These are phyloP conservation scores for Rosa chinensis DNA, from an alignment of 306 rosid genomes.

Conservation along the genomic window DNA sequence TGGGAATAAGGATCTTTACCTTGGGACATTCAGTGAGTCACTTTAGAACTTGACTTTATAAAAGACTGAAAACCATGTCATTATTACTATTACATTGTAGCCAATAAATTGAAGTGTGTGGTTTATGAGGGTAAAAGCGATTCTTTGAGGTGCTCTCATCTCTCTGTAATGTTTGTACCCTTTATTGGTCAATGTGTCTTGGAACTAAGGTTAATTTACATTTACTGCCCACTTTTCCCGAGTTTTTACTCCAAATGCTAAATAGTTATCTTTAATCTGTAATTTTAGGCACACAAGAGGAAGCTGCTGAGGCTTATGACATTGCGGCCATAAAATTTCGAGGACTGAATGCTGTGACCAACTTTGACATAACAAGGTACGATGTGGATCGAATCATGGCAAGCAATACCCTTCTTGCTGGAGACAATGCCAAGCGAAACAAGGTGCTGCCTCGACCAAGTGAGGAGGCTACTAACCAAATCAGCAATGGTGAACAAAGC, in stretches of 20 bases:
- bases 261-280: neutral
- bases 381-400: constrained; percentile 81
- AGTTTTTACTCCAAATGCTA: neutral
- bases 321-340: constrained; percentile 87
- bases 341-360: constrained; percentile 81
- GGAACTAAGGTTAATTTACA: constrained; percentile 17
- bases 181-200: constrained; percentile 18
- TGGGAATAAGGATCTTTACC: constrained; percentile 92
- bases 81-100: constrained; percentile 19
- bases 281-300: constrained; percentile 84
- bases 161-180: constrained; percentile 16
- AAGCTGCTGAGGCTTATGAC: constrained; percentile 95
- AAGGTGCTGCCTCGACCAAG: constrained; percentile 29
- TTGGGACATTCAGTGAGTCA: constrained; percentile 86
- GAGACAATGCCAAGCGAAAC: constrained; percentile 65
- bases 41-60: neutral
- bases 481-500: constrained; percentile 29
- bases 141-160: neutral
- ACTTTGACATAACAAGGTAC: constrained; percentile 80
- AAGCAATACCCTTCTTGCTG: constrained; percentile 70
- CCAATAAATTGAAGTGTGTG: constrained; percentile 18
- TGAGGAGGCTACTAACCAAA: constrained; percentile 33
- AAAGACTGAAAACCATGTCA: constrained; percentile 12
- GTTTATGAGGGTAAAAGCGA: constrained; percentile 29
- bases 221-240: constrained; percentile 10